Evolutionary conservation across 805 yeast genomes (phyloP).

Genomic region (Yarrowia bubula): DNA sequence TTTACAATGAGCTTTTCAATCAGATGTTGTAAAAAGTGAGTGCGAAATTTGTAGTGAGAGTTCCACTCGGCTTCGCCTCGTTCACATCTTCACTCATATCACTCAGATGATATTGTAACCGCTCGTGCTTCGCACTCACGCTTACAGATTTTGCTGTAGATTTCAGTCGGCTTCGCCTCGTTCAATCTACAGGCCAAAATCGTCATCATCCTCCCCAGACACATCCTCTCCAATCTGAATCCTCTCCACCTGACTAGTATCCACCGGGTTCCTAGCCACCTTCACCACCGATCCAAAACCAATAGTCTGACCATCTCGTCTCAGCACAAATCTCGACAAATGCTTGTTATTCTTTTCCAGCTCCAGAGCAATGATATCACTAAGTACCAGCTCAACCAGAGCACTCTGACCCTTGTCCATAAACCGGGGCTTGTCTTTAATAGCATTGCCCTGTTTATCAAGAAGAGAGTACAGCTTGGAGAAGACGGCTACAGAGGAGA

Average conservation of each 20-base stretch:
- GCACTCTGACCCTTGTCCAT: slow-evolving; percentile 61
- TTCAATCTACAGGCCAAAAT: no score
- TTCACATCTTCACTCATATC: no score
- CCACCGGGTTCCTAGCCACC: slow-evolving; percentile 18
- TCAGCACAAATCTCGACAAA: slow-evolving; percentile 65
- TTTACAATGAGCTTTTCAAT: no score
- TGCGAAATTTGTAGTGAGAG: no score
- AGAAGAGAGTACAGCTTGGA: slow-evolving; percentile 43
- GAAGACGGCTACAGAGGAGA: slow-evolving; percentile 67
- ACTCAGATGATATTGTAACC: no score
- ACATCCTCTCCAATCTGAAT: slow-evolving; percentile 22
- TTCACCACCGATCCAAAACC: slow-evolving; percentile 58
- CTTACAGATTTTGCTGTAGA: no score
- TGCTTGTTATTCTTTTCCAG: slow-evolving; percentile 48
- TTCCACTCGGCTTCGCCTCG: no score
- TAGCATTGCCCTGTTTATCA: slow-evolving; percentile 39
- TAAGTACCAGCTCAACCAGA: slow-evolving; percentile 52
- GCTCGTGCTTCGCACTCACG: no score
- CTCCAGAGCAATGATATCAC: slow-evolving; percentile 52
- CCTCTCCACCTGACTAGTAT: slow-evolving; percentile 12
- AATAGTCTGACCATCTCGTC: slow-evolving; percentile 66
- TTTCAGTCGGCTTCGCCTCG: no score
- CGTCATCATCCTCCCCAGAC: slow-evolving; percentile 12
- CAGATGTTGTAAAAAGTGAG: no score
- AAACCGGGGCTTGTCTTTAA: slow-evolving; percentile 52